Percentiles rank a stretch among this genome's conserved stretches.
Conservation (phyloP, 2,329 filamentous ascomycete genomes). For the Plenodomus tracheiphilus region DNA sequence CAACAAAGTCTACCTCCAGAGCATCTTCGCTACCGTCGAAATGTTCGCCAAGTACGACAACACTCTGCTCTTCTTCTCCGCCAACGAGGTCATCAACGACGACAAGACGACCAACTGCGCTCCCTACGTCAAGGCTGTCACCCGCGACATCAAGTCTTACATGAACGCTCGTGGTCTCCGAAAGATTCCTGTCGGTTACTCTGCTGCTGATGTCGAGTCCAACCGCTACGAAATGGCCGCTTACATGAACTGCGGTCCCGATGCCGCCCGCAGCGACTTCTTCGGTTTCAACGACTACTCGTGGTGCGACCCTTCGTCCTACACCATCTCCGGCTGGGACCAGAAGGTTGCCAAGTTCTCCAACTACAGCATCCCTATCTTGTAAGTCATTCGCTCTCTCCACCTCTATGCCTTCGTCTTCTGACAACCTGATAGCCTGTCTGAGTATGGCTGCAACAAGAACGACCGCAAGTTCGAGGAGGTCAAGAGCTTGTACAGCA, state of each 20-base stretch:
- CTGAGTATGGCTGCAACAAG: slow-evolving; percentile 88
- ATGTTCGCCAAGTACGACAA: slow-evolving; percentile 82
- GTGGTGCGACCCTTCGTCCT: slow-evolving; percentile 75
- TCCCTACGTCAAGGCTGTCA: slow-evolving; percentile 72
- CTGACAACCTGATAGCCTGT: slow-evolving; percentile 61
- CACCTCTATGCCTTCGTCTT: not conserved
- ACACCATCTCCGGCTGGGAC: slow-evolving; percentile 76
- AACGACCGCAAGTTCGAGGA: slow-evolving; percentile 83
- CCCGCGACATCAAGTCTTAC: slow-evolving; percentile 80
- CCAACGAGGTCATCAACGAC: slow-evolving; percentile 77
- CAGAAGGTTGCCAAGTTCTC: slow-evolving; percentile 86
- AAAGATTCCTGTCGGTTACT: slow-evolving; percentile 76
- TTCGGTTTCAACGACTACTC: slow-evolving; percentile 91
- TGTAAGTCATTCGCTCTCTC: slow-evolving; percentile 48
- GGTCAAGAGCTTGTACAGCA: slow-evolving; percentile 75
- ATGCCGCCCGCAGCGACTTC: slow-evolving; percentile 84
- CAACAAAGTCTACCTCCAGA: slow-evolving; percentile 83
- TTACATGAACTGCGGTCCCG: slow-evolving; percentile 92
- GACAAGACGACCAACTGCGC: slow-evolving; percentile 64
- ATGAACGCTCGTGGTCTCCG: slow-evolving; percentile 71
- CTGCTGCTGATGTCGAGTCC: slow-evolving; percentile 79
- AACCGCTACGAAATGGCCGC: slow-evolving; percentile 85
- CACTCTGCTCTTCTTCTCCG: slow-evolving; percentile 82
- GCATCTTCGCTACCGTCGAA: slow-evolving; percentile 86
- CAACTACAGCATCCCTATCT: slow-evolving; percentile 85